A percentile compares a stretch with the other conserved stretches of the same genome.
Evolutionary conservation across 2,329 filamentous ascomycete species (phyloP).

Genomic region (Acrocalymma vagum): DNA sequence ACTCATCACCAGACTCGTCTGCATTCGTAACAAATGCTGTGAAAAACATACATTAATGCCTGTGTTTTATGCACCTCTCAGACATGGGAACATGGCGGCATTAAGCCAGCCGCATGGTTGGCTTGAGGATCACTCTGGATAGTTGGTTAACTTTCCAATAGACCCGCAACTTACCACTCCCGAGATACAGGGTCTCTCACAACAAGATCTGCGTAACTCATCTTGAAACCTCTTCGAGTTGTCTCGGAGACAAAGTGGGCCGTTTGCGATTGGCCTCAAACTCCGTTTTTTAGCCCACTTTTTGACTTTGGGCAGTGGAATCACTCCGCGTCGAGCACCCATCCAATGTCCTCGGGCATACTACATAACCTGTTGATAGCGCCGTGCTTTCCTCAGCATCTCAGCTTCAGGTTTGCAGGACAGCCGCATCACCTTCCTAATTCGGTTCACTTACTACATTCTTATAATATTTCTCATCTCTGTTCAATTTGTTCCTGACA

Average conservation of each 20-base stretch:
- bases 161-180: no score
- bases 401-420: constrained; percentile 24
- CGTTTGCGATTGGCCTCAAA: constrained; percentile 16
- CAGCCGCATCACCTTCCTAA: constrained; percentile 18
- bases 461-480: constrained; percentile 9
- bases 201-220: constrained; percentile 5
- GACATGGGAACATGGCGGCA: background rate
- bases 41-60: constrained; percentile 13
- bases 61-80: constrained; percentile 7
- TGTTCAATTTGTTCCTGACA: no score
- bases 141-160: no score
- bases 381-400: constrained; percentile 13
- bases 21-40: constrained; percentile 8
- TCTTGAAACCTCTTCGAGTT: constrained; percentile 1
- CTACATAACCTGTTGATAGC: constrained; percentile 16
- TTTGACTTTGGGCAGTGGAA: background rate
- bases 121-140: background rate
- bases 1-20: constrained; percentile 9
- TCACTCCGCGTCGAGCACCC: background rate
- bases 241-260: constrained; percentile 9
- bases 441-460: constrained; percentile 6
- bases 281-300: constrained; percentile 10
- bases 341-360: background rate
- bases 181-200: no score
- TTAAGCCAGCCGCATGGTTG: constrained; percentile 3